Percentiles rank a stretch among this genome's conserved stretches.
Conservation (phyloP, 768 basidiomycete genomes). For the Kwoniella bestiolae region DNA sequence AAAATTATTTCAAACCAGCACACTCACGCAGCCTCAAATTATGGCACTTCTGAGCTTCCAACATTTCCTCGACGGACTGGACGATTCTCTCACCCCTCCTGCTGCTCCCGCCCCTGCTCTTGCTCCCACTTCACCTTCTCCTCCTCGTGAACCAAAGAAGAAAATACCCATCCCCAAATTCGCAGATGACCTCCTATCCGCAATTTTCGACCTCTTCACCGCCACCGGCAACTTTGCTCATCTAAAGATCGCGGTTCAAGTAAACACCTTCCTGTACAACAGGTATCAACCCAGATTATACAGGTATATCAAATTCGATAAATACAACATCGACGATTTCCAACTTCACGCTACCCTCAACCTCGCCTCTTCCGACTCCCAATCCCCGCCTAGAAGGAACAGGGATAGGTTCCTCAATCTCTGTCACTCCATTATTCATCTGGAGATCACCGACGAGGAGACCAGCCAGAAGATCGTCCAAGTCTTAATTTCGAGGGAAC, state of each 20-base stretch:
- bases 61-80: neutral
- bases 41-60: constrained; percentile 1
- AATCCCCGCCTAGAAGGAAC: neutral
- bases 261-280: constrained; percentile 4
- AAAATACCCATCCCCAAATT: neutral
- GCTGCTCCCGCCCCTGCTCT: neutral
- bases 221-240: neutral
- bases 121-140: neutral
- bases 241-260: neutral
- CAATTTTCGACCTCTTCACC: constrained; percentile 2
- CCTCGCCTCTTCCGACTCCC: neutral
- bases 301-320: neutral
- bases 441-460: neutral
- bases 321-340: neutral
- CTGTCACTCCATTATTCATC: neutral
- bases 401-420: neutral
- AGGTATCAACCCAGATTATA: neutral
- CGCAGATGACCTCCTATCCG: neutral
- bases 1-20: too few relatives aligned
- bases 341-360: neutral
- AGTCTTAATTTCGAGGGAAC: neutral
- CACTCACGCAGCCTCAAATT: too few relatives aligned
- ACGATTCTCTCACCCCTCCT: neutral
- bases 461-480: neutral
- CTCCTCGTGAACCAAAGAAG: neutral